Evolutionary conservation across 345 rosid genomes (phyloP).

Genomic region (Eucalyptus camaldulensis): DNA sequence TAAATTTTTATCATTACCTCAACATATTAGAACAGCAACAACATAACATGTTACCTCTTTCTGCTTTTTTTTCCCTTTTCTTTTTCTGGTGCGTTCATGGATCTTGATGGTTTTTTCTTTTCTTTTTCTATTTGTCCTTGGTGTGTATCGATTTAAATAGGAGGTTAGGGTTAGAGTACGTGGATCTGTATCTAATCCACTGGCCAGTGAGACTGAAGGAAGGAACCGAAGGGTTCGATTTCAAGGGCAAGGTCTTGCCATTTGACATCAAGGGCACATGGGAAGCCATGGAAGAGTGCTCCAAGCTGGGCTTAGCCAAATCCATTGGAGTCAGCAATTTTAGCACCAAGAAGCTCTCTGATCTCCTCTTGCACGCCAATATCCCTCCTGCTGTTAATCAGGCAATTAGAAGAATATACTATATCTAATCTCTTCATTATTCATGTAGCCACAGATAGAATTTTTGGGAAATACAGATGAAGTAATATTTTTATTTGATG

Average conservation of each 20-base stretch:
- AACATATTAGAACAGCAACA: neutral
- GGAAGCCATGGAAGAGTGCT: constrained; percentile 24
- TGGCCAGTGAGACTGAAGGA: constrained; percentile 17
- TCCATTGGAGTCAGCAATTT: constrained; percentile 26
- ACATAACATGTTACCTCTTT: neutral
- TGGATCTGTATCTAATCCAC: constrained; percentile 30
- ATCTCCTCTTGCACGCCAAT: neutral
- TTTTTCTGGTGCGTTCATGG: neutral
- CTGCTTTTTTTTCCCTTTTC: neutral
- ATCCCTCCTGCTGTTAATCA: constrained; percentile 16
- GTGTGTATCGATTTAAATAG: neutral
- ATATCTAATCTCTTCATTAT: neutral
- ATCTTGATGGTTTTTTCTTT: neutral
- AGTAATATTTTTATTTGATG: neutral
- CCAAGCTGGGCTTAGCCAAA: constrained; percentile 5
- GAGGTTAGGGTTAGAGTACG: constrained; percentile 19
- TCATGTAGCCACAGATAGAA: neutral
- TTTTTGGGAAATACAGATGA: neutral
- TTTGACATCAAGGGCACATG: constrained; percentile 6
- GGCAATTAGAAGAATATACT: neutral
- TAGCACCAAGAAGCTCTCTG: constrained; percentile 1
- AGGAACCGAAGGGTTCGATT: neutral
- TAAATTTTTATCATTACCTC: neutral
- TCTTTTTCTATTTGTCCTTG: neutral
- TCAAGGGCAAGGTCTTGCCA: neutral